Conservation (phyloP, 2,329 filamentous ascomycete genomes). For the Aschersonia sp. region DNA sequence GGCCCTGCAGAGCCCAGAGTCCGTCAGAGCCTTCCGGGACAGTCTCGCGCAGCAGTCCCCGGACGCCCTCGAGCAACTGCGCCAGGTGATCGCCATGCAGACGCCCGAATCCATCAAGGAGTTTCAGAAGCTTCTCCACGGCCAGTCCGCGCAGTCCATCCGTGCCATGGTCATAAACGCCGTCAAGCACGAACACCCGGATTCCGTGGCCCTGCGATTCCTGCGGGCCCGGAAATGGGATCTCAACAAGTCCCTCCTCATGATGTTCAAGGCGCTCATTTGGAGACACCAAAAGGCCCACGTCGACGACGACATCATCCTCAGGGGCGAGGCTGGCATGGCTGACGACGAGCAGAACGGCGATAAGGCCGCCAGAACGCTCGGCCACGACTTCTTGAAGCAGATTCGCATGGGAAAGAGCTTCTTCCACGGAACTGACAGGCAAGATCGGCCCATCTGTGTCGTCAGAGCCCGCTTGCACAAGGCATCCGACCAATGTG, state of each 20-base stretch:
- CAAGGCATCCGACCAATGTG: conserved; percentile 15
- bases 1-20: conserved; percentile 2
- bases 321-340: conserved; percentile 17
- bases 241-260: conserved; percentile 21
- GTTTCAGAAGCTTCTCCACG: conserved; percentile 69
- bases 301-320: conserved; percentile 17
- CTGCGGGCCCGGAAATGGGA: conserved; percentile 25
- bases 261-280: conserved; percentile 21
- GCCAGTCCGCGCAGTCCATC: conserved; percentile 25
- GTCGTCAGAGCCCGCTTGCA: conserved; percentile 20
- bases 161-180: conserved; percentile 7
- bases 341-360: conserved; percentile 14
- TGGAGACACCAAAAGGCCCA: conserved; percentile 19
- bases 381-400: conserved; percentile 14
- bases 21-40: conserved; percentile 1
- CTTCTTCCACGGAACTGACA: conserved; percentile 21
- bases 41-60: background rate
- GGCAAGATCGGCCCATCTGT: conserved; percentile 19
- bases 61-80: conserved; percentile 1
- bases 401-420: conserved; percentile 23
- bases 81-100: conserved; percentile 1
- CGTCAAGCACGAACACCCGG: conserved; percentile 17
- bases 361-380: background rate
- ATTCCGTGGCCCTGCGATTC: conserved; percentile 23
- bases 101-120: conserved; percentile 36